These are phyloP conservation scores for Wickerhamomyces sp. DNA, from an alignment of 1,139 yeast species.

Conservation along the genomic window DNA sequence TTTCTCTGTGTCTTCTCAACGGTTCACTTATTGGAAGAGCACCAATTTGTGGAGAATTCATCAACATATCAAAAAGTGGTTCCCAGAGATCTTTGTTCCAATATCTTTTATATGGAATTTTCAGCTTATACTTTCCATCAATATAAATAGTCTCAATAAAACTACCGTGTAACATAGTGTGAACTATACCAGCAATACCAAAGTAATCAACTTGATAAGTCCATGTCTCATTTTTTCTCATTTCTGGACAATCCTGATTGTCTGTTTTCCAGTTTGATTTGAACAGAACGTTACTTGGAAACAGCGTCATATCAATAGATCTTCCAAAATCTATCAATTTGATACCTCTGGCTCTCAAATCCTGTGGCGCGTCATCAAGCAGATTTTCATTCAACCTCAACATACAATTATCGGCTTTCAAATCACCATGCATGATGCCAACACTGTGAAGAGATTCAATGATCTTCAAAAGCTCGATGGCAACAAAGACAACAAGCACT, in stretches of 20 bases:
- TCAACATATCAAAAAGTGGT: conserved; percentile 54
- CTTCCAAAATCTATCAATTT: conserved; percentile 80
- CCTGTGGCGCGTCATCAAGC: conserved; percentile 26
- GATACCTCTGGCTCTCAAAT: conserved; percentile 53
- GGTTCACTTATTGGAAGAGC: conserved; percentile 37
- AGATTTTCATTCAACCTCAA: conserved; percentile 42
- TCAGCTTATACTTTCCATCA: conserved; percentile 28
- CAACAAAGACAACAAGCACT: conserved; percentile 53
- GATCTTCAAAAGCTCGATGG: conserved; percentile 56
- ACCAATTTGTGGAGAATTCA: conserved; percentile 47
- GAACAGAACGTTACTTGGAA: conserved; percentile 49
- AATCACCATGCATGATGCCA: conserved; percentile 78
- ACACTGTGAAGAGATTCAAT: conserved; percentile 59
- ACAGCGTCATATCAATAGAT: conserved; percentile 64
- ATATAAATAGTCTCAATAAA: conserved; percentile 42
- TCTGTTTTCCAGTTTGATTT: conserved; percentile 59
- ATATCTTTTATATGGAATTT: conserved; percentile 56
- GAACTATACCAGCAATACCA: conserved; percentile 75
- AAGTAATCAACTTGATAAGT: conserved; percentile 79
- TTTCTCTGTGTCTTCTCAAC: conserved; percentile 33
- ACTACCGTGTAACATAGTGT: conserved; percentile 65
- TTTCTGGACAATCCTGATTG: conserved; percentile 72
- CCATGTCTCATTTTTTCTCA: conserved; percentile 64
- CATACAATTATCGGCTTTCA: conserved; percentile 88
- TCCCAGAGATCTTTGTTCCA: conserved; percentile 78